phyloP scores from a whole-genome alignment of 148 eudicot genomes.

The Persicaria tinctoria region DNA sequence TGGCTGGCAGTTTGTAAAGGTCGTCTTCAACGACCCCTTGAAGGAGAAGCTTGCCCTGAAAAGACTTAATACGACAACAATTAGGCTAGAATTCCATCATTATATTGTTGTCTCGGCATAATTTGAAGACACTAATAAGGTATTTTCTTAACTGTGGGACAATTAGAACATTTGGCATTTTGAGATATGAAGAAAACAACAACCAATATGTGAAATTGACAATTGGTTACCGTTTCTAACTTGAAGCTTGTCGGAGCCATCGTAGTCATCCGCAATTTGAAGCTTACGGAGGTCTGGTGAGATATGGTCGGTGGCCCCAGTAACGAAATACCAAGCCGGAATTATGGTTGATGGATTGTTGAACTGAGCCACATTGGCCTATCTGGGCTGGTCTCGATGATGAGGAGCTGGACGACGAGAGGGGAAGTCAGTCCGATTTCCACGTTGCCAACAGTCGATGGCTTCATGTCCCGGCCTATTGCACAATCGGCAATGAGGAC shows the following conservation, averaged over 20 bases:
- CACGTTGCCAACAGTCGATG: not conserved
- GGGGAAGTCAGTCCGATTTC: not conserved
- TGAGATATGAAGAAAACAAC: not conserved
- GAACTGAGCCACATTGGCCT: not conserved
- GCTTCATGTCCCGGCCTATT: not conserved
- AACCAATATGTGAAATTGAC: not conserved
- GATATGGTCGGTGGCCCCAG: not conserved
- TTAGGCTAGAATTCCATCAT: not conserved
- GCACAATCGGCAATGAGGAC: not conserved
- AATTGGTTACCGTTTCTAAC: not conserved
- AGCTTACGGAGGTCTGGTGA: not conserved
- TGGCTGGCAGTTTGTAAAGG: not conserved
- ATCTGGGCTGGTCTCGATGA: not conserved
- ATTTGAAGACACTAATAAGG: not conserved
- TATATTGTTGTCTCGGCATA: not conserved
- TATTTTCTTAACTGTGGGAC: not conserved
- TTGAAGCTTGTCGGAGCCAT: not conserved
- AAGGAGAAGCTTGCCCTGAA: not conserved
- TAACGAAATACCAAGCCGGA: not conserved
- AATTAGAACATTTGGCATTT: not conserved
- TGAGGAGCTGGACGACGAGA: not conserved
- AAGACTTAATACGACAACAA: not conserved
- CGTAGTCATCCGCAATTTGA: not conserved
- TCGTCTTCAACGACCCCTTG: not conserved
- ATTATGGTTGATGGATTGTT: not conserved